Percentiles rank a stretch among this genome's conserved stretches.
Conservation (phyloP, 2,329 filamentous ascomycete genomes). For the Colletotrichum tropicicola region DNA sequence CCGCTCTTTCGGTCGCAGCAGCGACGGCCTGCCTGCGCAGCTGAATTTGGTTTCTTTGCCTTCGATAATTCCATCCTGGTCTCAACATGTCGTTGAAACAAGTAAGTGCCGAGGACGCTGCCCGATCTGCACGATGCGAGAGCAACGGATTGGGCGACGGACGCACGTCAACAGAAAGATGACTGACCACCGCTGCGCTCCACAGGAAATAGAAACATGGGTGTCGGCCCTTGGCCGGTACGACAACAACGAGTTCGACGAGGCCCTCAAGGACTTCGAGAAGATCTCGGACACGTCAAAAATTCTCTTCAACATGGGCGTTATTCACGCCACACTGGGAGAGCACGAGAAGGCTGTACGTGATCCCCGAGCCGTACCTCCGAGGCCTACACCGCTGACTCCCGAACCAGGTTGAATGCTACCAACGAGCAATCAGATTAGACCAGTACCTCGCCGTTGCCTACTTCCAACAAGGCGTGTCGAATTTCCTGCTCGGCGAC, state of each 20-base stretch:
- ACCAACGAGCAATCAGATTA: slow-evolving; percentile 87
- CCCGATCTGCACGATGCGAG: not conserved
- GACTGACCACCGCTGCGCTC: not conserved
- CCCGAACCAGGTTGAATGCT: slow-evolving; percentile 81
- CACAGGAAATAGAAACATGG: slow-evolving; percentile 98
- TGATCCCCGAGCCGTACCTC: slow-evolving; percentile 32
- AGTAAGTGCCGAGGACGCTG: slow-evolving; percentile 47
- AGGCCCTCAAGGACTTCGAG: slow-evolving; percentile 84
- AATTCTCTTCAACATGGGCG: slow-evolving; percentile 97
- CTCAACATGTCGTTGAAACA: slow-evolving; percentile 68
- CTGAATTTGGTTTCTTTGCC: not conserved
- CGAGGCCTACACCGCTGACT: slow-evolving; percentile 26
- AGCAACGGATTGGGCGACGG: not conserved
- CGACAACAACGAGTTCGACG: slow-evolving; percentile 97
- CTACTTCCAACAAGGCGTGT: slow-evolving; percentile 98
- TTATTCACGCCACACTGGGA: slow-evolving; percentile 95
- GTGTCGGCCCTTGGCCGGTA: slow-evolving; percentile 90
- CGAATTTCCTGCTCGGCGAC: slow-evolving; percentile 95
- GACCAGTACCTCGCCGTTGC: slow-evolving; percentile 97
- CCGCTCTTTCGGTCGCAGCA: slow-evolving; percentile 12
- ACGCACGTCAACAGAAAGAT: not conserved
- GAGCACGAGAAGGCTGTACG: slow-evolving; percentile 95
- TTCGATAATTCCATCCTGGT: not conserved
- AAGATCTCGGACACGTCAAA: slow-evolving; percentile 94
- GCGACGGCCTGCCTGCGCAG: slow-evolving; percentile 22